Evolutionary conservation across 73 alveolate species (phyloP), one percentile per base, ranked within the genome.

Genomic region (Uronychia binucleata): DNA sequence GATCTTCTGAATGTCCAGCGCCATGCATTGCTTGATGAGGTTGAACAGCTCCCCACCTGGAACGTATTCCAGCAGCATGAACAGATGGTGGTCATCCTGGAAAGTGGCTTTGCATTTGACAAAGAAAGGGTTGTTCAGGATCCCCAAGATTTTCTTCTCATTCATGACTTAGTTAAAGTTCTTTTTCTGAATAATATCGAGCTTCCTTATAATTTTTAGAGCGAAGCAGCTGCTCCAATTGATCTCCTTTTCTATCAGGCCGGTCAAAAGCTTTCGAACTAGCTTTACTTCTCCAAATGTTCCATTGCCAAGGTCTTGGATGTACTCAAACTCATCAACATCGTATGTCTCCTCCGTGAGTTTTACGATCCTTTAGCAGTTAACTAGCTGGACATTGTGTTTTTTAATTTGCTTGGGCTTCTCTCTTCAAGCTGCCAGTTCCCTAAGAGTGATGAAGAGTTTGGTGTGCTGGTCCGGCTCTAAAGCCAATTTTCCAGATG

Each of bases 221-320:
- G 58, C 34, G 81, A n/a, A 29, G 67, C 67, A 46, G 19, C 19
- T 46, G 67, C 19, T 46, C n/a, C 5, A 11, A 19, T 46, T 46
- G 19, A 46, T 19, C 5, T 5, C 67, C 19, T 46, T 46, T 46
- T 46, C 28, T 27, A 26, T 25, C 30, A 28, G 81, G 26, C 35
- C 31, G 31, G 13, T 46, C 31, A 29, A 32, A 29, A 0, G 1
- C 19, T 75, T 28, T 34, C 77, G 26, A 28, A 75, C 91, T 46
- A 76, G 57, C 46, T 84, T 75, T 13, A 84, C 91, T 57, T 77
- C 81, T 32, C 91, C 91, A 75, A 84, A 84, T 80, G 33, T 76
- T 1, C 91, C 91, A 28, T 77, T 26, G 33, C 91, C 91, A 14
- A 84, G 57, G 0, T 32, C 28, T 28, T 84, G 77, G 0, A 76